Evolutionary conservation across 2,329 filamentous ascomycete species (phyloP).

Genomic region (Colletotrichum theobromicola): DNA sequence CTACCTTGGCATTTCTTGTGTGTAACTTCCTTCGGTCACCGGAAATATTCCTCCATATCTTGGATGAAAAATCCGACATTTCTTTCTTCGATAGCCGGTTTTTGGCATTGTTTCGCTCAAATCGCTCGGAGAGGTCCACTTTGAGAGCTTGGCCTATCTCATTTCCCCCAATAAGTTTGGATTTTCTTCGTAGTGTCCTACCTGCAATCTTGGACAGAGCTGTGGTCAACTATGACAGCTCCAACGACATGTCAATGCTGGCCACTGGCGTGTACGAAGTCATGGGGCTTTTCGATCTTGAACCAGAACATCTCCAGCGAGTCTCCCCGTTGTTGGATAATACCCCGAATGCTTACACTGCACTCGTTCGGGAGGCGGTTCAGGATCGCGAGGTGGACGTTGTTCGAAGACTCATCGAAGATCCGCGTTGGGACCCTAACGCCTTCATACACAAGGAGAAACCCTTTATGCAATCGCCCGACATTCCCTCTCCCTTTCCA

Average conservation of each 20-base stretch:
- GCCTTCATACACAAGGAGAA: not conserved
- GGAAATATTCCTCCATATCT: not conserved
- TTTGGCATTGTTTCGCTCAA: not conserved
- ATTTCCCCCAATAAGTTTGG: not conserved
- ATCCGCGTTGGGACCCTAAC: constrained; percentile 20
- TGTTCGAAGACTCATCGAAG: constrained; percentile 6
- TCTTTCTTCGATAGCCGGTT: not conserved
- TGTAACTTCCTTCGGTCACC: not conserved
- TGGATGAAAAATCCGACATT: not conserved
- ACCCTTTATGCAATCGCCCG: not conserved
- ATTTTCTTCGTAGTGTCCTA: not conserved
- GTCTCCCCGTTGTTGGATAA: not conserved
- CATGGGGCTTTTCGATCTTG: not conserved
- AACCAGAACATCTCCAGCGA: not conserved
- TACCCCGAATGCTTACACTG: not conserved
- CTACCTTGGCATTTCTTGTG: not conserved
- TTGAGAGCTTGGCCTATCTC: not conserved
- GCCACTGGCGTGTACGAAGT: not conserved
- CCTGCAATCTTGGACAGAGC: not conserved
- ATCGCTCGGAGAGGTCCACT: not conserved
- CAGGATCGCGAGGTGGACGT: not conserved
- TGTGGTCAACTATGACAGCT: not conserved
- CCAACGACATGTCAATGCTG: not conserved
- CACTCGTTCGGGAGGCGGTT: not conserved
- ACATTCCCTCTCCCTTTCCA: not conserved